Evolutionary conservation across 441 rosid genomes (phyloP).

Genomic region (Oxalis stricta): DNA sequence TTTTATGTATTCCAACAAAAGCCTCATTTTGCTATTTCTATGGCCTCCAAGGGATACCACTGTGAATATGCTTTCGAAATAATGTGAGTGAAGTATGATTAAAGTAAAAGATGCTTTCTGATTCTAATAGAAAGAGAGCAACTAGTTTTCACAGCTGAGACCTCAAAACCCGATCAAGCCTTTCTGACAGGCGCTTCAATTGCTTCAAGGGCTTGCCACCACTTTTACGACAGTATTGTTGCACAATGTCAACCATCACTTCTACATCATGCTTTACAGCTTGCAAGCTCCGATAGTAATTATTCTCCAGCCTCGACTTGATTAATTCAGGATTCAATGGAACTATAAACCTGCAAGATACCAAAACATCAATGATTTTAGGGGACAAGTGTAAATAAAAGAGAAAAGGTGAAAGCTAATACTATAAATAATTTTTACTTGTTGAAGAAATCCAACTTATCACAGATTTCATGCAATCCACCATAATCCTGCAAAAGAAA

Average conservation of each 20-base stretch:
- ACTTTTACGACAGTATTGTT: too few relatives aligned
- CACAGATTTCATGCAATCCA: constrained; percentile 55
- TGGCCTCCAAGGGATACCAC: too few relatives aligned
- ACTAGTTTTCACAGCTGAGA: too few relatives aligned
- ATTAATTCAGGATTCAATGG: constrained; percentile 53
- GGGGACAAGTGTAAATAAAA: not conserved
- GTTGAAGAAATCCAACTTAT: constrained; percentile 54
- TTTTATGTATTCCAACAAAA: too few relatives aligned
- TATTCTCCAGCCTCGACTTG: constrained; percentile 42
- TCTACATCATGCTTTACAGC: constrained; percentile 44
- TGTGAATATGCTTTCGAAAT: too few relatives aligned
- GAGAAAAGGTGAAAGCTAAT: not conserved
- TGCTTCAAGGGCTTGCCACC: too few relatives aligned
- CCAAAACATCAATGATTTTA: not conserved
- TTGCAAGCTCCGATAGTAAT: constrained; percentile 47
- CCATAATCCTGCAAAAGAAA: constrained; percentile 42
- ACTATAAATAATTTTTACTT: constrained; percentile 20
- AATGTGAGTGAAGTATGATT: too few relatives aligned
- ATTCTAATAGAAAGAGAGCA: too few relatives aligned
- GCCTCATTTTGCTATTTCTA: too few relatives aligned
- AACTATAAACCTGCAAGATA: constrained; percentile 52
- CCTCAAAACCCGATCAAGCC: too few relatives aligned
- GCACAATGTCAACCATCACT: constrained; percentile 40
- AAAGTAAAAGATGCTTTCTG: too few relatives aligned
- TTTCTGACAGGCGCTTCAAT: too few relatives aligned